Base-by-base conservation (phyloP, 2,329 filamentous ascomycete genomes). In the Xylariaceae sp. region DNA sequence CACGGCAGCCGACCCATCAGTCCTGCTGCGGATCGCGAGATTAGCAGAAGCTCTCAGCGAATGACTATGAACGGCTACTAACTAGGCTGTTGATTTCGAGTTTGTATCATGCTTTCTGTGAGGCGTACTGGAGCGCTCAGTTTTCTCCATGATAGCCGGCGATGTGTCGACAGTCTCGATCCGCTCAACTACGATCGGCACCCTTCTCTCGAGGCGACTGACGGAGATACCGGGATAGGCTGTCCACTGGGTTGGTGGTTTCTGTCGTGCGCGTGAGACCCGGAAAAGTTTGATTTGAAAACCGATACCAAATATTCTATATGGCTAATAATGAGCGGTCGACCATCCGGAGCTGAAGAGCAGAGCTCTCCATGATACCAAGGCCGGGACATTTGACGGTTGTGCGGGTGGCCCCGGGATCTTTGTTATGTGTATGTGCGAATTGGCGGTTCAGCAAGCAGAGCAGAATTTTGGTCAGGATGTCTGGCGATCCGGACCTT, bases 31-130 rank as follows among this genome's bases (percentile, higher is more conserved):
- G 94, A 99, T 63, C 86, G 94, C 62, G 94, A 99, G 76, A 77
- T 99, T 67, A 97, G 93, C 88, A 86, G 93, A 73, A 91, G 88
- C 82, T 97, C 92, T 64, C 92, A 97, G 80, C 86, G 94, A 72
- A 90, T 94, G 86, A 95, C 91, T 63, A 96, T 97, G 91, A 99
- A 97, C 76, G 94, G 94, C 73, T 97, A 97, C 81, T 97, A 92
- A 72, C 7, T 28, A 7, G 22, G 22, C 22, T 28, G 22, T 28
- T 28, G 22, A 28, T 28, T 7, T 28, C 22, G 22, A 28, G 22
- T 28, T 28, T 28, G 22, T 28, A 28, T 59, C 55, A 49, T 63
- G 55, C 61, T 59, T 61, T 63, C 53, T 54, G 54, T 52, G 51
- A 53, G 59, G 58, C 55, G 58, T 60, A 54, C 50, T 47, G 42